Base-by-base conservation (phyloP, 768 basidiomycete genomes). In the Holtermanniella nyarrowii region DNA sequence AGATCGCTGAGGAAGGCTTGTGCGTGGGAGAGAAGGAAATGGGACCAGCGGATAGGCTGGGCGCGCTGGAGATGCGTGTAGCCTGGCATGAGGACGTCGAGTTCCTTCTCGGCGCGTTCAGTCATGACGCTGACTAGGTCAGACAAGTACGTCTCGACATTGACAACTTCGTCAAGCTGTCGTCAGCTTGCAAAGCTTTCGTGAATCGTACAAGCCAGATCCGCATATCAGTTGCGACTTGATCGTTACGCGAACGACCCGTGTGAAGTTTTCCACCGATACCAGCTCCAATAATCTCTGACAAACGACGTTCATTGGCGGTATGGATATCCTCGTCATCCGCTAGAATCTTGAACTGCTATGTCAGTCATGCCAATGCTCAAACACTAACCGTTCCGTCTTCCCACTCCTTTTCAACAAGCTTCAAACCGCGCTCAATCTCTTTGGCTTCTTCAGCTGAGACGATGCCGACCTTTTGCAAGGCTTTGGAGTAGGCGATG, bases 271-370 rank as follows among this genome's bases (percentile, higher is more conserved):
- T 99, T 2, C 95, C 95, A 4, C 88, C 90, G 14, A 88, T 74
- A 24, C 71, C 79, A 13, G 86, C 77, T 0, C 95, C 95, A 49
- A 97, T 88, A 48, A 99, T 74, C 74, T 99, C 93, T 56, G 83
- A 86, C 59, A 99, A 73, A 40, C 95, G 80, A 44, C 95, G 82
- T 70, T 99, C 95, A 65, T 97, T 99, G 49, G 95, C 95, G 12
- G 95, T 99, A 71, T 97, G 93, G 54, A 99, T 97, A 66, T 99
- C 95, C 65, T 99, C 95, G 62, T 99, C 95, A 60, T 93, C 89
- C n/a, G 80, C 76, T 54, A 83, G 76, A 25, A 82, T 73, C 50
- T 74, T 68, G 66, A 99, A 99, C 85, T 91, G 13, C 16, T 31
- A 31, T 13, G n/a, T 20, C 13, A 31, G 40, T 14, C 14, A 43